These are phyloP conservation scores for Vigna mungo DNA, from an alignment of 306 rosid species.

Conservation along the genomic window DNA sequence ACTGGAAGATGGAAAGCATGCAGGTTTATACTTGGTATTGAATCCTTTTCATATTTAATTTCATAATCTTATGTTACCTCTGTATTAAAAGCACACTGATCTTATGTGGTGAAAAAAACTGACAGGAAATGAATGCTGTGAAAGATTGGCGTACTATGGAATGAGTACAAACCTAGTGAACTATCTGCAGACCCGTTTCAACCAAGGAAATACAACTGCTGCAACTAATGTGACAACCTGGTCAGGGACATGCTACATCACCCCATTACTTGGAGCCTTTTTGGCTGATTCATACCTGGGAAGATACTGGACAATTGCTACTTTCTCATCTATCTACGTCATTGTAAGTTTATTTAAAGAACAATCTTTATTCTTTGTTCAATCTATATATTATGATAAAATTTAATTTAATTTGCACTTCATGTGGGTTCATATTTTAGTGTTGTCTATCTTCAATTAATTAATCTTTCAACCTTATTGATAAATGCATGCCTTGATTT, in stretches of 20 bases:
- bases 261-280: slow-evolving; percentile 87
- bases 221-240: slow-evolving; percentile 66
- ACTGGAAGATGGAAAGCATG: slow-evolving; percentile 88
- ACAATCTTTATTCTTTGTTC: neutral
- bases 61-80: neutral
- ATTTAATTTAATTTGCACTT: neutral
- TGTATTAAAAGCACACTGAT: neutral
- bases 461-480: neutral
- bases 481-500: no score
- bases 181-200: slow-evolving; percentile 65
- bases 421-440: slow-evolving; percentile 2
- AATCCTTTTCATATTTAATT: neutral
- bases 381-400: slow-evolving; percentile 5
- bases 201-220: slow-evolving; percentile 67
- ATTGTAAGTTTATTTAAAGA: slow-evolving; percentile 60
- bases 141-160: slow-evolving; percentile 90
- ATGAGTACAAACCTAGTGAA: slow-evolving; percentile 89
- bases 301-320: slow-evolving; percentile 90
- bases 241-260: slow-evolving; percentile 86
- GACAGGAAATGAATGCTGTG: slow-evolving; percentile 81
- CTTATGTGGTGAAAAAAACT: no score
- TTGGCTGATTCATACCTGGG: slow-evolving; percentile 87
- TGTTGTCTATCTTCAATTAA: neutral
- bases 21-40: slow-evolving; percentile 73
- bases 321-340: slow-evolving; percentile 67